Evolutionary conservation across 805 yeast genomes (phyloP).

Genomic region (Candida vaughaniae): DNA sequence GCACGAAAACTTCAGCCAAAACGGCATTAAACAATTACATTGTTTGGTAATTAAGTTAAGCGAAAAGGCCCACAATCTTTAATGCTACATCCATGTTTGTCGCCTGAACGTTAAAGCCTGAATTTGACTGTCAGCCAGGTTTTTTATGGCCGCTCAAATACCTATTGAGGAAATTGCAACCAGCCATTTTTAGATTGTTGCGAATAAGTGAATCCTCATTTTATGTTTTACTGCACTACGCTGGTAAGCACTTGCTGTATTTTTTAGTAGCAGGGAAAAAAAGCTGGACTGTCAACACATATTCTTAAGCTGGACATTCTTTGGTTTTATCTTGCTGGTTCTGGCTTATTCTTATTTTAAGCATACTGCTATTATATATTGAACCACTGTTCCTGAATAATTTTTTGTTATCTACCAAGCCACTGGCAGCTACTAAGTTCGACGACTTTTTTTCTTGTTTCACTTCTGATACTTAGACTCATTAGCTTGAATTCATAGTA

Average conservation of each 20-base stretch:
- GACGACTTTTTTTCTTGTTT: background rate
- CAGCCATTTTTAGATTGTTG: slow-evolving; percentile 10
- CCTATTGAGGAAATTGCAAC: slow-evolving; percentile 12
- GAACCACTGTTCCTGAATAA: slow-evolving; percentile 2
- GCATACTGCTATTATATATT: slow-evolving; percentile 3
- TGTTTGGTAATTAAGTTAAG: background rate
- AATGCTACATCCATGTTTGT: too few species aligned
- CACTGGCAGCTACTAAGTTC: background rate
- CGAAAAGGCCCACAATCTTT: too few species aligned
- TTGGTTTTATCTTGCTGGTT: too few species aligned
- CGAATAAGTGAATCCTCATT: slow-evolving; percentile 1
- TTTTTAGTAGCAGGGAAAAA: too few species aligned
- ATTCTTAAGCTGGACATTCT: slow-evolving; percentile 5
- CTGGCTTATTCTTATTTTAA: slow-evolving; percentile 1
- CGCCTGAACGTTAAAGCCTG: too few species aligned
- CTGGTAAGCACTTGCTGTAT: too few species aligned
- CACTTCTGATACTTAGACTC: background rate
- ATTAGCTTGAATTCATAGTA: background rate
- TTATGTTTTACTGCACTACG: too few species aligned
- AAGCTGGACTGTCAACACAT: slow-evolving; percentile 1
- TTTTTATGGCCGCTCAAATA: too few species aligned
- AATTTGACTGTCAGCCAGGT: too few species aligned
- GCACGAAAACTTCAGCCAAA: too few species aligned
- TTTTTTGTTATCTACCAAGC: background rate
- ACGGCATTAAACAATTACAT: background rate